Percentiles rank a stretch among this genome's conserved stretches.
Conservation (phyloP, 2,329 filamentous ascomycete genomes). For the Fusarium nygamai region DNA sequence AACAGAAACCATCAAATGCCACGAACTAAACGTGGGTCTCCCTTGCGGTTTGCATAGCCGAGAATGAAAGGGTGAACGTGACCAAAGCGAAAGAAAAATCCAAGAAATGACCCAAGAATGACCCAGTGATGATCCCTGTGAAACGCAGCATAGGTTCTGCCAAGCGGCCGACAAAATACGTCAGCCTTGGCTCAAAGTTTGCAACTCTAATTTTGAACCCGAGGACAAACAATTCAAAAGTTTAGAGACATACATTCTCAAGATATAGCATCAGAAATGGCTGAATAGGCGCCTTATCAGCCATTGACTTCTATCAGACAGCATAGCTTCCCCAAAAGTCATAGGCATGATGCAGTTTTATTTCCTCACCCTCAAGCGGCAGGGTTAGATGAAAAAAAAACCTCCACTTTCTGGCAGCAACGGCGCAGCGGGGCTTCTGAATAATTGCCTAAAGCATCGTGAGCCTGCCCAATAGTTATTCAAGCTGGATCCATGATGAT, state of each 20-base stretch:
- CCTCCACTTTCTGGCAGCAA: slow-evolving; percentile 25
- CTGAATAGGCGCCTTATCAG: not conserved
- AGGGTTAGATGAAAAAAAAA: slow-evolving; percentile 12
- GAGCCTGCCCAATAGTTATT: slow-evolving; percentile 24
- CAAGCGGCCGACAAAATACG: slow-evolving; percentile 29
- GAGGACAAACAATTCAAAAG: not conserved
- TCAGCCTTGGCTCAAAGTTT: slow-evolving; percentile 9
- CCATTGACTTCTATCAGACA: not conserved
- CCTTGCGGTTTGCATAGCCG: slow-evolving; percentile 19
- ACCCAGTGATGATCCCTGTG: slow-evolving; percentile 16
- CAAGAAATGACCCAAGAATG: slow-evolving; percentile 30
- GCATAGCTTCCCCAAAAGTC: not conserved
- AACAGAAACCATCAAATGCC: slow-evolving; percentile 3
- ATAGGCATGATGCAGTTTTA: slow-evolving; percentile 1
- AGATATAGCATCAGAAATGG: not conserved
- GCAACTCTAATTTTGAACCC: not conserved
- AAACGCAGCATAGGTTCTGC: slow-evolving; percentile 11
- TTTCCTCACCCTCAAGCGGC: slow-evolving; percentile 11
- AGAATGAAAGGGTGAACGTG: slow-evolving; percentile 19
- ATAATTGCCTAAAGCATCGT: slow-evolving; percentile 23
- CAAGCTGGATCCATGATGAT: slow-evolving; percentile 34
- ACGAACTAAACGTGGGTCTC: slow-evolving; percentile 6
- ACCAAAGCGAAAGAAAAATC: slow-evolving; percentile 4
- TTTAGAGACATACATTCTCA: not conserved
- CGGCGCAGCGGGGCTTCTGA: not conserved